Evolutionary conservation across 495 filamentous ascomycete genomes (phyloP).

Genomic region (Glutinoglossum americanum): DNA sequence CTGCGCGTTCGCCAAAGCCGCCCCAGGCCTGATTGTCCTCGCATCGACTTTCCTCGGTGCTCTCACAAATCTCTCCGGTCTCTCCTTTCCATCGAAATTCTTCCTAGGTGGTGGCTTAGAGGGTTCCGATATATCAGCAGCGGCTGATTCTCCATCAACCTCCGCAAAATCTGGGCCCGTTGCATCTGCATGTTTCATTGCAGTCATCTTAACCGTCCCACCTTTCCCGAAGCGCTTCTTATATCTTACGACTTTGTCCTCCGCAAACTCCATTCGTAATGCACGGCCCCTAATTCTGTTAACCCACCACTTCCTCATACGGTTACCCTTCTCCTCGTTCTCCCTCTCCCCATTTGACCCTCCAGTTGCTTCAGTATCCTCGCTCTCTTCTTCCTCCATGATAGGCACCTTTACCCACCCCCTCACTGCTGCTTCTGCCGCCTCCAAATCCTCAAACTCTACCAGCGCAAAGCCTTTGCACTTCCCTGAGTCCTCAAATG

Average conservation of each 20-base stretch:
- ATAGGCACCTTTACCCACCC: conserved; percentile 45
- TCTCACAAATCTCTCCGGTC: background rate
- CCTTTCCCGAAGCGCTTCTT: conserved; percentile 82
- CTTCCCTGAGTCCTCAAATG: conserved; percentile 91
- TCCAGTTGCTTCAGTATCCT: conserved; percentile 31
- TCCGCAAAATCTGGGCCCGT: conserved; percentile 8
- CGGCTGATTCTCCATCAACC: conserved; percentile 13
- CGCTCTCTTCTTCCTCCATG: conserved; percentile 32
- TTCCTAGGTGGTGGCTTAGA: too few relatives aligned
- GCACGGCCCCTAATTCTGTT: conserved; percentile 57
- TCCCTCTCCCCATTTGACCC: conserved; percentile 17
- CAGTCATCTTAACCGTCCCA: conserved; percentile 17
- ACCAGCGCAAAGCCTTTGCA: conserved; percentile 97
- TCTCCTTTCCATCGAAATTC: background rate
- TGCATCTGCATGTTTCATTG: conserved; percentile 10
- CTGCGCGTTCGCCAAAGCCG: conserved; percentile 22
- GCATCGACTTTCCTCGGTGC: conserved; percentile 7
- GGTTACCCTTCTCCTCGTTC: conserved; percentile 18
- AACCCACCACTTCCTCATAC: conserved; percentile 55
- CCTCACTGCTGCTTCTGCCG: conserved; percentile 55
- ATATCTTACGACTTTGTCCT: conserved; percentile 69
- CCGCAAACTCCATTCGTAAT: conserved; percentile 78
- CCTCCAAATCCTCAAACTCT: conserved; percentile 57
- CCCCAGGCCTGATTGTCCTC: conserved; percentile 16
- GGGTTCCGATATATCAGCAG: background rate